A percentile compares a stretch with the other conserved stretches of the same genome.
Evolutionary conservation across 495 filamentous ascomycete genomes (phyloP).

Genomic region (Penicillium paxilli): DNA sequence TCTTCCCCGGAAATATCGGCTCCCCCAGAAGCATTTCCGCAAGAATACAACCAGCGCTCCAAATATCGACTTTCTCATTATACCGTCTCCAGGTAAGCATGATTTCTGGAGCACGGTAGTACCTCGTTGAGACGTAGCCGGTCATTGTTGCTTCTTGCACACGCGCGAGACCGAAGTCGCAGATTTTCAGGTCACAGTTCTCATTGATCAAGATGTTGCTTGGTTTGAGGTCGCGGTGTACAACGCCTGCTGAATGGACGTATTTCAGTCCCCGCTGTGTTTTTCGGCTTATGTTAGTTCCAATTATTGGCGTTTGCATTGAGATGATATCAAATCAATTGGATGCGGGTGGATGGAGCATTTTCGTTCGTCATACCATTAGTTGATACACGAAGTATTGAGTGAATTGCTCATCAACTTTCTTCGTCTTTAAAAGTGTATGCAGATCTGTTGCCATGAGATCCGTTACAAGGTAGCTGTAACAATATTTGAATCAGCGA

Average conservation of each 20-base stretch:
- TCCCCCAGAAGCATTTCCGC: conserved; percentile 98
- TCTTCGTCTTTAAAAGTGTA: conserved; percentile 86
- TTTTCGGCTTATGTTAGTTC: conserved; percentile 29
- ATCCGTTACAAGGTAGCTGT: conserved; percentile 96
- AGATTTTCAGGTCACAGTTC: conserved; percentile 99
- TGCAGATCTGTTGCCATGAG: conserved; percentile 95
- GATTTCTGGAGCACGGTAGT: conserved; percentile 97
- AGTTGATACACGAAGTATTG: conserved; percentile 99
- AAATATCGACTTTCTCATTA: conserved; percentile 98
- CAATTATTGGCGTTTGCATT: not conserved
- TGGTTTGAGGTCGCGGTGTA: conserved; percentile 95
- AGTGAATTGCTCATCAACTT: conserved; percentile 96
- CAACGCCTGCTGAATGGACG: conserved; percentile 97
- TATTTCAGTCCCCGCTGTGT: conserved; percentile 92
- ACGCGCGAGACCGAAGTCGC: conserved; percentile 94
- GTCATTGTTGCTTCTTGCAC: conserved; percentile 99
- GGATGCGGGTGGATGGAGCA: not conserved
- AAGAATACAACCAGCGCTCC: conserved; percentile 98
- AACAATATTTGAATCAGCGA: conserved; percentile 21
- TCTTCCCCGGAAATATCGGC: conserved; percentile 95
- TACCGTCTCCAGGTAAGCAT: conserved; percentile 99
- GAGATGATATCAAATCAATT: no score
- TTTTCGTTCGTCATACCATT: conserved; percentile 57
- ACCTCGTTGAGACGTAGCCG: conserved; percentile 96
- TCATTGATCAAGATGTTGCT: conserved; percentile 99